Base-by-base conservation (phyloP, 2,329 filamentous ascomycete species). In the Scedosporium minutisporum region DNA sequence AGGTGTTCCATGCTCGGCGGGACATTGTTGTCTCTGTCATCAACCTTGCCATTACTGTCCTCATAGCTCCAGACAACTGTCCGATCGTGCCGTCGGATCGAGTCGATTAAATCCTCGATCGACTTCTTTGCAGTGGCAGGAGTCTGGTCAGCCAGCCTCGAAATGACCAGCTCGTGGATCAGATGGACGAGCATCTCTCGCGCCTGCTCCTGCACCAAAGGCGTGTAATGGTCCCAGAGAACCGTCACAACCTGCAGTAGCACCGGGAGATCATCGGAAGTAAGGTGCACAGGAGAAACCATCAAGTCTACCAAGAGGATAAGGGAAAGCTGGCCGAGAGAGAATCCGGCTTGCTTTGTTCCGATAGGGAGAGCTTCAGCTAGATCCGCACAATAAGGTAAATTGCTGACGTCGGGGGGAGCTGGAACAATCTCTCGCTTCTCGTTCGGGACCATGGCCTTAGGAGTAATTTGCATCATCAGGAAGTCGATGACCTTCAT, bases 141-240 rank as follows among this genome's bases (percentile, higher is more conserved):
- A 18, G 80, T 82, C 6, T 87, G 82, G 58, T 91, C 86, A 63
- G 96, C 89, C 64, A 96, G 87, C 55, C 78, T 82, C 1, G 85
- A 86, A 29, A 97, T 92, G 44, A 99, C 91, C 6, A 97, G 81
- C 73, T 97, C 95, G 69, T 99, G 95, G 57, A 99, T 96, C 18
- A 99, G 82, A 77, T 99, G 95, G 1, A 99, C 93, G 16, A 99
- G 83, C 93, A 99, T 96, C 74, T 99, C 95, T 58, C 93, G 87
- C 33, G 96, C 93, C 73, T 99, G 93, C 67, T 97, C 95, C 73
- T 97, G 93, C 1, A 99, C 95, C 10, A 97, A 84, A 3, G 91
- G 87, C 1, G 91, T 96, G 70, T 99, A 97, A 70, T 97, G 93
- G 72, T 99, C 96, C 95, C 95, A 99, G 1, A 97, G 82, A 3